These are phyloP conservation scores for Ramalina peruviana DNA, from an alignment of 495 filamentous ascomycete species.

Conservation along the genomic window DNA sequence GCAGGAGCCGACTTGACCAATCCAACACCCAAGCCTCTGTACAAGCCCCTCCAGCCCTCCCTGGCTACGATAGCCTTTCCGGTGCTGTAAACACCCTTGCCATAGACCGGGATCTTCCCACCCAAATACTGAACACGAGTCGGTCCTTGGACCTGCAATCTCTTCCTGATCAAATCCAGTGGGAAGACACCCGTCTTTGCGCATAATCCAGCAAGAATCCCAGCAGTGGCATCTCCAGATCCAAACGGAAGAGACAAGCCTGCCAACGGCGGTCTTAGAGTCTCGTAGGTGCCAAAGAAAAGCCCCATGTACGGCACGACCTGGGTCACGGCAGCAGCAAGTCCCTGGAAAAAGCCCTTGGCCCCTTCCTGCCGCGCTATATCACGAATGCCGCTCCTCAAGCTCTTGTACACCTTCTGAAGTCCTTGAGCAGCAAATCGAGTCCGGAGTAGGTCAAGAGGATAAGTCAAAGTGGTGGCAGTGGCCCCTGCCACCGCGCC, in stretches of 20 bases:
- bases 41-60: constrained; percentile 73
- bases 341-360: constrained; percentile 72
- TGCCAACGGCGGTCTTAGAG: constrained; percentile 38
- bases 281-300: constrained; percentile 85
- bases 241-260: constrained; percentile 52
- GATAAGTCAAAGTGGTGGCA: constrained; percentile 79
- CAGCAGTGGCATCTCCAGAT: constrained; percentile 66
- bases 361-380: constrained; percentile 65
- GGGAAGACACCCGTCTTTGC: constrained; percentile 88
- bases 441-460: constrained; percentile 83
- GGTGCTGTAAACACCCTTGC: constrained; percentile 44
- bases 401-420: constrained; percentile 62
- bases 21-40: constrained; percentile 76
- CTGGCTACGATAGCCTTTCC: constrained; percentile 48
- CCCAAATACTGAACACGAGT: constrained; percentile 65
- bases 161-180: constrained; percentile 83
- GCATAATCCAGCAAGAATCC: constrained; percentile 59
- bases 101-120: constrained; percentile 76
- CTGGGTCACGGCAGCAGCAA: constrained; percentile 65
- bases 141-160: constrained; percentile 91
- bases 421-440: constrained; percentile 89
- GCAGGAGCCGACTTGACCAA: constrained; percentile 89
- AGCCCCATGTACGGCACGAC: constrained; percentile 93
- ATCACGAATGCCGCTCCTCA: constrained; percentile 50
- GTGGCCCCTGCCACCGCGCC: constrained; percentile 67